Evolutionary conservation across 768 basidiomycete genomes (phyloP), one percentile per base, ranked within the genome.

Genomic region (Sporobolomyces roseus): DNA sequence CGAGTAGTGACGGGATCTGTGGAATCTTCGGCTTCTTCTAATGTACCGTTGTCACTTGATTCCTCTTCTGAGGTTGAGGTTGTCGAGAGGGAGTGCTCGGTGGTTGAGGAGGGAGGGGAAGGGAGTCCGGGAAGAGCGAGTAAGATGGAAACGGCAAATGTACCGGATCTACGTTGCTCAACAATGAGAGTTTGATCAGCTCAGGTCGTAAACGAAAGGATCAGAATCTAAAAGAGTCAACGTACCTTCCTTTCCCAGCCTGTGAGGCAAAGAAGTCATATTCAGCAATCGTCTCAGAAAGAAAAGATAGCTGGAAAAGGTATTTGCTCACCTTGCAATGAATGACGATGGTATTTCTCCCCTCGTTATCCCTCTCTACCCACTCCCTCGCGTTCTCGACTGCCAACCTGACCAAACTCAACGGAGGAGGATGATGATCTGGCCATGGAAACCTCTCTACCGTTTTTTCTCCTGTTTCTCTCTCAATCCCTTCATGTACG

Each of bases 371-470:
- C 0, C 83, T 86, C 36, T 82, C 80, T 2, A 93, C 80, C 89
- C 89, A 93, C 12, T 81, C 78, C 43, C 82, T 82, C 78, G 92
- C 89, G 77, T 91, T 90, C 29, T 87, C 81, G 0, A 86, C 85
- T 9, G 86, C 83, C 16, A 92, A 82, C 25, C 88, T 84, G 70
- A 94, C 81, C 54, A 90, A 81, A 0, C 86, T 83, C 25, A 93
- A 79, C 1, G 91, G 91, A 1, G 91, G 90, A 6, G 88, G 89
- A 86, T 92, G 89, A 76, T 93, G 91, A 76, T 93, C 91, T 27
- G 91, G 91, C 76, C 90, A 92, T 0, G 91, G 91, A 75, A 88
- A 92, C 61, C 91, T 81, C 32, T 33, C 58, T 23, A 72, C 70
- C 19, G 51, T 35, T 2, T 25, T 4, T 19, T 46, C 32, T 17